phyloP scores from a whole-genome alignment of 164 flowering plant genomes.

The Stephania cephalantha region DNA sequence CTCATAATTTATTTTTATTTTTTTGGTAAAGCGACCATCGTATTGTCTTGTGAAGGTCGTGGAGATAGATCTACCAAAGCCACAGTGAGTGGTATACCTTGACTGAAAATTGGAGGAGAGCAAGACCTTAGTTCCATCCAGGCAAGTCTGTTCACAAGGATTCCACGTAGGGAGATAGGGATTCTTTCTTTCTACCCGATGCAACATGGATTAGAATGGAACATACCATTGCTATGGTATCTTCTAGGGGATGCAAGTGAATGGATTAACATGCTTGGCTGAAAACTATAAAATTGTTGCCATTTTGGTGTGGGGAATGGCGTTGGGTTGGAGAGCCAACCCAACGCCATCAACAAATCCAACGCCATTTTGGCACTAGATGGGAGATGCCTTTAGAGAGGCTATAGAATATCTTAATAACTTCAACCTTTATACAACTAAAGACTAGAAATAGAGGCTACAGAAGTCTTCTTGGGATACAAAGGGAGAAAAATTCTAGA shows the following conservation, averaged over 20 bases:
- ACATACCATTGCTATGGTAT: slow-evolving; percentile 85
- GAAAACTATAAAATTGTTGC: slow-evolving; percentile 93
- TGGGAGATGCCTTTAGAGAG: too few species aligned
- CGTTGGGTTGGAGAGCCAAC: too few species aligned
- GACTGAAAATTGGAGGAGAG: slow-evolving; percentile 88
- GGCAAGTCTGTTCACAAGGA: slow-evolving; percentile 89
- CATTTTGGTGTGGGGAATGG: too few species aligned
- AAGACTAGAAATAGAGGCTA: too few species aligned
- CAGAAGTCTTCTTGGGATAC: too few species aligned
- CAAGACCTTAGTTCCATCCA: slow-evolving; percentile 61
- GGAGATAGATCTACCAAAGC: slow-evolving; percentile 80
- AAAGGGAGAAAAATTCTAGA: too few species aligned
- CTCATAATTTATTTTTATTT: slow-evolving; percentile 53
- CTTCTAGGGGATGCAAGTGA: slow-evolving; percentile 94
- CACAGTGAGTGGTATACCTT: slow-evolving; percentile 82
- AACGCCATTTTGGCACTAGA: too few species aligned
- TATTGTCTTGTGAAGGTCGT: slow-evolving; percentile 94
- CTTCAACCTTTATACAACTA: too few species aligned
- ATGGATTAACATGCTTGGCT: slow-evolving; percentile 71
- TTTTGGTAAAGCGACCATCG: slow-evolving; percentile 63
- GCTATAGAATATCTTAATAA: too few species aligned
- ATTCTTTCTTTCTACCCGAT: slow-evolving; percentile 89
- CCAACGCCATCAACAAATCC: too few species aligned
- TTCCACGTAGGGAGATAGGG: slow-evolving; percentile 94
- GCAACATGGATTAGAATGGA: slow-evolving; percentile 98